These are phyloP conservation scores for Ophiocordyceps camponoti-leonardi DNA, from an alignment of 2,329 filamentous ascomycete species.

Conservation along the genomic window DNA sequence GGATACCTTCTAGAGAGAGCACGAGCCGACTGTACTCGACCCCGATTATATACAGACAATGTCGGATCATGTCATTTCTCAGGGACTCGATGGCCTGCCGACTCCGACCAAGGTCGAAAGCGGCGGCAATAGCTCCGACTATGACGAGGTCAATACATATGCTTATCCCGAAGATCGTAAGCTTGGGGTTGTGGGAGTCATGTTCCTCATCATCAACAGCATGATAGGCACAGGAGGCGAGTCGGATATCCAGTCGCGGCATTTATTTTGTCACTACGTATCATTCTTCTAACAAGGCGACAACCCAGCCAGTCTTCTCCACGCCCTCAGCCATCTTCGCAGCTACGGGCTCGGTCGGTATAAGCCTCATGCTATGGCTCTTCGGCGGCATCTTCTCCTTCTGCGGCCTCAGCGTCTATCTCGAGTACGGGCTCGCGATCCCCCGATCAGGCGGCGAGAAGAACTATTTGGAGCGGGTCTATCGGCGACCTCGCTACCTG, in stretches of 20 bases:
- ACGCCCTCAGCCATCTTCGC: constrained; percentile 35
- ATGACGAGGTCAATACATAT: background rate
- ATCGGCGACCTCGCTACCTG: constrained; percentile 43
- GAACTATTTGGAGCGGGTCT: constrained; percentile 55
- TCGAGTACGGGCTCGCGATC: constrained; percentile 56
- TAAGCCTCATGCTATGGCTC: constrained; percentile 34
- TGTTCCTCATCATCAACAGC: constrained; percentile 38
- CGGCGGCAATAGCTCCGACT: too few species aligned
- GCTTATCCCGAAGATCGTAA: constrained; percentile 20
- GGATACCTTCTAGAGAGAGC: too few species aligned
- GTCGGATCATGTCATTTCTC: too few species aligned
- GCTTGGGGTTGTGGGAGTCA: constrained; percentile 32
- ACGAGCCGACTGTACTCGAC: too few species aligned
- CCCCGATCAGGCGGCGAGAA: constrained; percentile 52
- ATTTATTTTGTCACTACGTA: too few species aligned
- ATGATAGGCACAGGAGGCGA: constrained; percentile 41
- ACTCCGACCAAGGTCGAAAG: too few species aligned
- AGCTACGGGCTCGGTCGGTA: constrained; percentile 32
- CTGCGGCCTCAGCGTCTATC: constrained; percentile 40
- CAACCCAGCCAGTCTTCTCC: constrained; percentile 27
- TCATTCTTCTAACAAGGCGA: background rate
- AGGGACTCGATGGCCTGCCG: too few species aligned
- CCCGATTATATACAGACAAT: too few species aligned
- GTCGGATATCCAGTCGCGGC: constrained; percentile 4
- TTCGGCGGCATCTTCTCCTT: constrained; percentile 43